These are phyloP conservation scores for Boechera divaricarpa DNA, from an alignment of 345 rosid species.

Conservation along the genomic window DNA sequence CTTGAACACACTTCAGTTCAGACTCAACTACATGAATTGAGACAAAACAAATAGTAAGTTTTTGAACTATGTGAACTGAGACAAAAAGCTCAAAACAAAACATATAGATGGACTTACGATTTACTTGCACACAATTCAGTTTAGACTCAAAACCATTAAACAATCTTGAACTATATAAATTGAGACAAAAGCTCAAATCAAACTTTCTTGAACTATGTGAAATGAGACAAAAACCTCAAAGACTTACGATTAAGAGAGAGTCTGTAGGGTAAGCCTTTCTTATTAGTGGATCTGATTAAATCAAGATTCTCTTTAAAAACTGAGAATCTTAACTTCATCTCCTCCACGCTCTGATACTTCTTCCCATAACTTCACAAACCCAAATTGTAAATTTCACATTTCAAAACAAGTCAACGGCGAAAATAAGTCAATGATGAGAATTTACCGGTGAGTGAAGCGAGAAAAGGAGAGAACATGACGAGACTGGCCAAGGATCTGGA, in stretches of 20 bases:
- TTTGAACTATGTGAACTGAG: neutral
- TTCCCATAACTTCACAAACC: slow-evolving; percentile 60
- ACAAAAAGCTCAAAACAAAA: neutral
- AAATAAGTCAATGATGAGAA: neutral
- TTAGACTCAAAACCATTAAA: neutral
- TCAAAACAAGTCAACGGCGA: neutral
- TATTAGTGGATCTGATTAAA: slow-evolving; percentile 76
- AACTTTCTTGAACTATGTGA: neutral
- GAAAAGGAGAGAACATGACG: slow-evolving; percentile 68
- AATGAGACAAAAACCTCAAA: neutral
- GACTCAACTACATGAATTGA: neutral
- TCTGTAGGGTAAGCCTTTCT: slow-evolving; percentile 59
- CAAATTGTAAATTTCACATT: neutral
- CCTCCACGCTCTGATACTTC: slow-evolving; percentile 67
- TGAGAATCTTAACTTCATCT: slow-evolving; percentile 67
- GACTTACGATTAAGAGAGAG: slow-evolving; percentile 73
- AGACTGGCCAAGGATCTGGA: slow-evolving; percentile 59
- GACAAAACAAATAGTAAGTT: neutral
- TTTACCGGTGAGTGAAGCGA: slow-evolving; percentile 71
- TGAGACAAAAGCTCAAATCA: neutral
- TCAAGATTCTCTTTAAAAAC: slow-evolving; percentile 68
- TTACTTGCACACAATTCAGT: slow-evolving; percentile 32
- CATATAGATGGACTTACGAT: slow-evolving; percentile 51
- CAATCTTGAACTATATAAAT: neutral
- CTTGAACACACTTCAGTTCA: neutral